Evolutionary conservation across 768 basidiomycete genomes (phyloP).

Genomic region (Hydnum rufescens): DNA sequence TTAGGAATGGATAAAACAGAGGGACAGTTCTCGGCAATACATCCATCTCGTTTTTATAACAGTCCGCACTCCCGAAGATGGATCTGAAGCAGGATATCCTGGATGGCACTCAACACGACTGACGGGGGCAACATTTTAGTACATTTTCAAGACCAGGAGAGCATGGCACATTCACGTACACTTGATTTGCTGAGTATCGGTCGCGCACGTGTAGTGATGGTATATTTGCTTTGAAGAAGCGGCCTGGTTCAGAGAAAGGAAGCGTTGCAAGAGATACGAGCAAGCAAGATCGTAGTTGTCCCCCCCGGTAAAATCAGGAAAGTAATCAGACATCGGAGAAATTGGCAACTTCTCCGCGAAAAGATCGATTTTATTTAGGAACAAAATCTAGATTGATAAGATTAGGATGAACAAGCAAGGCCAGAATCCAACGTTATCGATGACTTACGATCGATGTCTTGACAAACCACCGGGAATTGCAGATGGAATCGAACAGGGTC

Average conservation of each 20-base stretch:
- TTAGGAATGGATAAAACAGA: no score
- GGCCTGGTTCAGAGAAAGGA: slow-evolving; percentile 7
- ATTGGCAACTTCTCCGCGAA: slow-evolving; percentile 21
- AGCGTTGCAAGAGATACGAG: slow-evolving; percentile 9
- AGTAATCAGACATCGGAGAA: slow-evolving; percentile 4
- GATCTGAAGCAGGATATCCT: slow-evolving; percentile 71
- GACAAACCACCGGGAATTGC: slow-evolving; percentile 21
- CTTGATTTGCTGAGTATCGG: slow-evolving; percentile 84
- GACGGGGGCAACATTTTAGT: neutral
- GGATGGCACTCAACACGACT: slow-evolving; percentile 73
- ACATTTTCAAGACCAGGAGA: neutral
- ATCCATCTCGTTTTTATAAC: slow-evolving; percentile 23
- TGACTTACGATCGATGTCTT: slow-evolving; percentile 13
- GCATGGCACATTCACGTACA: slow-evolving; percentile 25
- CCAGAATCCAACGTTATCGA: neutral
- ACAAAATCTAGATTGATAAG: slow-evolving; percentile 12
- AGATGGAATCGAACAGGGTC: slow-evolving; percentile 21
- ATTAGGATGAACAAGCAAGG: no score
- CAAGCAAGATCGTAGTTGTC: slow-evolving; percentile 7
- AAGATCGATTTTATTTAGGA: slow-evolving; percentile 23
- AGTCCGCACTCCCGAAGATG: slow-evolving; percentile 76
- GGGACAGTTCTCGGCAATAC: neutral
- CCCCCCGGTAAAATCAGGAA: slow-evolving; percentile 6
- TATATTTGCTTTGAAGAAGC: slow-evolving; percentile 66
- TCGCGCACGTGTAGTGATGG: slow-evolving; percentile 84